These are phyloP conservation scores for Camelina sativa DNA, from an alignment of 345 rosid genomes.

Conservation along the genomic window DNA sequence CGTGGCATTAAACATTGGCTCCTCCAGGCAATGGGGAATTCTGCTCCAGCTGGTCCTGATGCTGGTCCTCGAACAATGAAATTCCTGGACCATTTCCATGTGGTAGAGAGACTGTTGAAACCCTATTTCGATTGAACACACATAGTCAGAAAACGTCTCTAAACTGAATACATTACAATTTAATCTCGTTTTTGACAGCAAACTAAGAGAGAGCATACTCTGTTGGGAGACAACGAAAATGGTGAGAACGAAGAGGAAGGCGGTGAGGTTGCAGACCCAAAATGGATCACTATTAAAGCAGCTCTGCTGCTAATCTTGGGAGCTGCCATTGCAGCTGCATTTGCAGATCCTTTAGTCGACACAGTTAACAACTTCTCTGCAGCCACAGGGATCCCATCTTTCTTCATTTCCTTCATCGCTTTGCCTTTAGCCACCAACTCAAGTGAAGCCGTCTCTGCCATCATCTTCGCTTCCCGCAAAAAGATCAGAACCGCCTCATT, in stretches of 20 bases:
- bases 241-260: conserved; percentile 62
- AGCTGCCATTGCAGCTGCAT: conserved; percentile 79
- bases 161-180: no score
- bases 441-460: conserved; percentile 94
- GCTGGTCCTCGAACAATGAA: conserved; percentile 53
- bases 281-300: conserved; percentile 71
- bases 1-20: conserved; percentile 69
- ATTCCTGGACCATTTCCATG: conserved; percentile 54
- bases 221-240: conserved; percentile 58
- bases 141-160: conserved; percentile 17
- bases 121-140: not conserved
- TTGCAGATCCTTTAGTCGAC: conserved; percentile 98
- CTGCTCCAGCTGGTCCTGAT: conserved; percentile 47
- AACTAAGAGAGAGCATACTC: conserved; percentile 73
- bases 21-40: conserved; percentile 46
- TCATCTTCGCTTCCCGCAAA: conserved; percentile 84
- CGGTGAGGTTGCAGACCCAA: conserved; percentile 55
- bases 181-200: conserved; percentile 45
- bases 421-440: conserved; percentile 95
- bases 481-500: conserved; percentile 78
- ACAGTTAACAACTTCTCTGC: conserved; percentile 83
- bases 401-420: conserved; percentile 91
- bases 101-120: conserved; percentile 45
- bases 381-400: conserved; percentile 92
- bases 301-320: conserved; percentile 69